phyloP scores from a whole-genome alignment of 2,329 filamentous ascomycete species.

The Ophiognomonia clavigignenti-juglandacearum region DNA sequence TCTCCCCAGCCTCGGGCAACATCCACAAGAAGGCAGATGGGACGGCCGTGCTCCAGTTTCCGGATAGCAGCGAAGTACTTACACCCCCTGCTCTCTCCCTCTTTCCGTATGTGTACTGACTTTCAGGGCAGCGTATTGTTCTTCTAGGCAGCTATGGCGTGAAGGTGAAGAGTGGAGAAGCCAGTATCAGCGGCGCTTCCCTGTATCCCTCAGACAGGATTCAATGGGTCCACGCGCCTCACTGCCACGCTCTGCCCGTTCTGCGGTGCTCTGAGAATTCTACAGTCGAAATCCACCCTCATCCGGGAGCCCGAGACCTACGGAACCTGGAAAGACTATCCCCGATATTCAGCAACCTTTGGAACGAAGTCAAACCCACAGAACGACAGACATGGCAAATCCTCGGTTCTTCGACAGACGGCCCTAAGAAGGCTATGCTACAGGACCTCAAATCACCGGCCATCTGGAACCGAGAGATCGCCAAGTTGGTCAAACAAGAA shows the following conservation, averaged over 20 bases:
- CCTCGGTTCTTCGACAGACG: constrained; percentile 48
- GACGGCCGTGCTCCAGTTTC: constrained; percentile 35
- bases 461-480: constrained; percentile 58
- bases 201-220: constrained; percentile 42
- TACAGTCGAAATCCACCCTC: constrained; percentile 50
- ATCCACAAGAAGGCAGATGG: constrained; percentile 34
- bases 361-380: constrained; percentile 42
- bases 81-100: not conserved
- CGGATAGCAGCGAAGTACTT: constrained; percentile 43
- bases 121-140: constrained; percentile 48
- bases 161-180: constrained; percentile 53
- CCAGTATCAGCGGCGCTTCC: constrained; percentile 62
- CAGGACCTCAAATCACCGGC: constrained; percentile 53
- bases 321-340: constrained; percentile 54
- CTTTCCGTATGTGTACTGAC: constrained; percentile 13
- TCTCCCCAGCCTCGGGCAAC: constrained; percentile 40
- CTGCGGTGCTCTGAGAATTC: constrained; percentile 50
- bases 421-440: constrained; percentile 41
- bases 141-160: constrained; percentile 66
- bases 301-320: constrained; percentile 43
- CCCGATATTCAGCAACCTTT: constrained; percentile 62
- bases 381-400: constrained; percentile 11
- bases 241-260: constrained; percentile 65
- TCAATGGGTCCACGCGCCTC: constrained; percentile 60
- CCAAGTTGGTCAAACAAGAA: constrained; percentile 35